phyloP scores from a whole-genome alignment of 2,329 filamentous ascomycete species.

The Neoarthrinium moseri region DNA sequence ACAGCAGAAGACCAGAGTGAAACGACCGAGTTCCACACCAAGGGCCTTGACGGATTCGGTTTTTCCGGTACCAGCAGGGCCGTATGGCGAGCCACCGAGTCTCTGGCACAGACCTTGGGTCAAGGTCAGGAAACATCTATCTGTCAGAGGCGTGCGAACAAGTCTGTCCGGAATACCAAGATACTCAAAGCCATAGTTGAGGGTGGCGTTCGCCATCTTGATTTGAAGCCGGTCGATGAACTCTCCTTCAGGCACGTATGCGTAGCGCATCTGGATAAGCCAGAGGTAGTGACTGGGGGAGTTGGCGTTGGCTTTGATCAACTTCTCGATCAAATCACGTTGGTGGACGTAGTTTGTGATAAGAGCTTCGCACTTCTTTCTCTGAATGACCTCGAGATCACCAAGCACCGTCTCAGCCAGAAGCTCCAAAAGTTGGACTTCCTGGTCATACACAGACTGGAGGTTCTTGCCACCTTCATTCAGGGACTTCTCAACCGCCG shows the following conservation, averaged over 20 bases:
- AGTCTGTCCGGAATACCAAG: constrained; percentile 94
- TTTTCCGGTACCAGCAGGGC: constrained; percentile 96
- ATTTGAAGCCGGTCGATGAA: constrained; percentile 80
- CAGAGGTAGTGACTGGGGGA: constrained; percentile 83
- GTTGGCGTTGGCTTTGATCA: constrained; percentile 72
- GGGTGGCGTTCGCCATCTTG: constrained; percentile 93
- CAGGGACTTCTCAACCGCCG: constrained; percentile 76
- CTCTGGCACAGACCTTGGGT: constrained; percentile 94
- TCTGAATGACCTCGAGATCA: constrained; percentile 80
- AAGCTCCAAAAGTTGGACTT: constrained; percentile 80
- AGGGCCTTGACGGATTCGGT: constrained; percentile 98
- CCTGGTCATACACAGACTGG: constrained; percentile 71
- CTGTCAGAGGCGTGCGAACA: constrained; percentile 93
- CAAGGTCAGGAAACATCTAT: constrained; percentile 96
- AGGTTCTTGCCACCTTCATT: constrained; percentile 69
- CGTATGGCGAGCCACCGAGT: constrained; percentile 94
- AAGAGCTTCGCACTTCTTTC: constrained; percentile 97
- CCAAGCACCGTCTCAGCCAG: constrained; percentile 87
- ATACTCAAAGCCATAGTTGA: constrained; percentile 98
- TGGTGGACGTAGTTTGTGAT: constrained; percentile 99
- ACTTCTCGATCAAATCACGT: constrained; percentile 85
- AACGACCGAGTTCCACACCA: constrained; percentile 92
- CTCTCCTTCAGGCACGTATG: constrained; percentile 81
- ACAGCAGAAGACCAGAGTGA: constrained; percentile 98
- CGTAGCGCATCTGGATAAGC: constrained; percentile 96